phyloP scores from a whole-genome alignment of 192 early-diverging fungal genomes.

The Backusella macrospora region DNA sequence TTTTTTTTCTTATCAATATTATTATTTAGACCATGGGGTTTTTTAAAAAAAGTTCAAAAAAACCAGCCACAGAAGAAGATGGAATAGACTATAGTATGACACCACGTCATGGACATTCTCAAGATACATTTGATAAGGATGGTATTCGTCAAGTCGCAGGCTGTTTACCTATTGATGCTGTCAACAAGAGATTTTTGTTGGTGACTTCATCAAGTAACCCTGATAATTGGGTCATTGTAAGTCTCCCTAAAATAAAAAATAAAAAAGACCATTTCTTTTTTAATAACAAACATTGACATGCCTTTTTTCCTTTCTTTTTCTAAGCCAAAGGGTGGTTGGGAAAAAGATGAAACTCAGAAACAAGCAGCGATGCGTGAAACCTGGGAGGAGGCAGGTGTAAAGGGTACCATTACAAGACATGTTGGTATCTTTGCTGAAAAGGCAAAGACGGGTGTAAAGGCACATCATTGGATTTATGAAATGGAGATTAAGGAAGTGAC shows the following conservation, averaged over 20 bases:
- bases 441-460: constrained; percentile 39
- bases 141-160: constrained; percentile 48
- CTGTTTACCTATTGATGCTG: constrained; percentile 56
- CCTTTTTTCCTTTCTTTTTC: constrained; percentile 4
- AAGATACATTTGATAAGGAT: constrained; percentile 32
- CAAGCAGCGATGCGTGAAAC: constrained; percentile 62
- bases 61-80: not conserved
- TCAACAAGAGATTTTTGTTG: constrained; percentile 49
- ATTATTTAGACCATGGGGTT: not conserved
- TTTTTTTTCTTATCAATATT: not conserved
- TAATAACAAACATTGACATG: constrained; percentile 30
- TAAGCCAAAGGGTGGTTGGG: constrained; percentile 68
- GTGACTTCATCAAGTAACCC: constrained; percentile 52
- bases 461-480: constrained; percentile 54
- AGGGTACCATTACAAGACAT: constrained; percentile 50
- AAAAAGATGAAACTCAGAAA: constrained; percentile 59
- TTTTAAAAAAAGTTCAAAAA: constrained; percentile 12
- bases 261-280: not conserved
- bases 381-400: constrained; percentile 66
- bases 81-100: constrained; percentile 32
- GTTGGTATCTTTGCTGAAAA: constrained; percentile 54
- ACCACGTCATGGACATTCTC: constrained; percentile 30
- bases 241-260: too few species aligned
- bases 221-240: constrained; percentile 55
- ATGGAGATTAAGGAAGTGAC: constrained; percentile 57